Base-by-base conservation (phyloP, 208 protist species). In the Leishmania amazonensis region DNA sequence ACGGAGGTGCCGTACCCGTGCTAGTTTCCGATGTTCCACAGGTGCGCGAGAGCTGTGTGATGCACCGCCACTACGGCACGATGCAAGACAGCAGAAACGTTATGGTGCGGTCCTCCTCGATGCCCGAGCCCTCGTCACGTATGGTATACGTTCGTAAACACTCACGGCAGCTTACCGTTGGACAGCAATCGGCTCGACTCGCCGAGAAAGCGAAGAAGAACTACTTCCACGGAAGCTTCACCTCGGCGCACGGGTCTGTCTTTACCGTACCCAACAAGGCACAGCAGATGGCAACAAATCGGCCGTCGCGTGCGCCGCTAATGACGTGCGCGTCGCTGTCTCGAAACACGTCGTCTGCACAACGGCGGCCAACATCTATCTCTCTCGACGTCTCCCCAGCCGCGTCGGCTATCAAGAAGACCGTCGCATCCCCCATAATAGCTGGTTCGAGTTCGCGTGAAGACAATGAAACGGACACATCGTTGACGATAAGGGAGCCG, bases 181-280 rank as follows among this genome's bases (percentile, higher is more conserved):
- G 80, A 1, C 83, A 96, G 88, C 89, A 94, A 81, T 90, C 89
- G 35, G 87, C 83, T 15, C 87, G 88, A 45, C 79, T 96, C 45
- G 90, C 86, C 1, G 89, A 96, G 75, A 87, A 93, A 82, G 91
- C 91, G 2, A 88, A 86, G 77, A 88, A 89, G 70, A 93, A 90
- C 78, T 93, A 90, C 67, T 96, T 94, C 75, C 91, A 95, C 86
- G 93, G 89, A 53, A 91, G 89, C 73, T 96, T 96, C 82, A 94
- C 91, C 49, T 96, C 93, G 11, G 86, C 84, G 28, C 93, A 95
- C 75, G 93, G 93, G 21, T 84, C 90, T 11, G 85, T 94, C 74
- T 96, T 96, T 75, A 88, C 80, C n/a, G 87, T 93, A 49, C 93
- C 89, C 6, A 94, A 85, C 83, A 76, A 87, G 8, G 90, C 88